Conservation (phyloP, 177 flowering plant genomes). For the Vitis hybrid region DNA sequence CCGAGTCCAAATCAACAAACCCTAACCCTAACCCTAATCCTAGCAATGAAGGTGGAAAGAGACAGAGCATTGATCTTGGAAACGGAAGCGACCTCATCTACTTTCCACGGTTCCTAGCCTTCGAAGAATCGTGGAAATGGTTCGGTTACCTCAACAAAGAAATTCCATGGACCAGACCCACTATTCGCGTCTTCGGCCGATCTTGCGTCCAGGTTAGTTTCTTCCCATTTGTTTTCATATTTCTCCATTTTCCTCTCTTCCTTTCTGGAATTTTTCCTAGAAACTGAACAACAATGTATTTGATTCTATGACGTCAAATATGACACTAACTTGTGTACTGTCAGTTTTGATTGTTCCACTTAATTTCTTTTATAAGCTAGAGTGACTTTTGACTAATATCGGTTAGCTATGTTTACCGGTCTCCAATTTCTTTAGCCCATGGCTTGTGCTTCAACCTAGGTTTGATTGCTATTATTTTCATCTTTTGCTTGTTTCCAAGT, state of each 20-base stretch:
- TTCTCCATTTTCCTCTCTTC: neutral
- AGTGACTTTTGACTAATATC: too few relatives aligned
- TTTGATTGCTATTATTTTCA: too few relatives aligned
- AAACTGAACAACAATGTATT: neutral
- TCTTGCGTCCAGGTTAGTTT: slow-evolving; percentile 64
- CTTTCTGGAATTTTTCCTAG: neutral
- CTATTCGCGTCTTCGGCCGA: slow-evolving; percentile 78
- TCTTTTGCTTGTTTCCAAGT: too few relatives aligned
- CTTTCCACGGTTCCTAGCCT: slow-evolving; percentile 50
- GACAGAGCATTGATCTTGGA: slow-evolving; percentile 51
- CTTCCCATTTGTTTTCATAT: neutral
- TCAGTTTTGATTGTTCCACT: too few relatives aligned
- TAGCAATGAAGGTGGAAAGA: slow-evolving; percentile 4
- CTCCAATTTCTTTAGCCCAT: too few relatives aligned
- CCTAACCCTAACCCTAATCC: slow-evolving; percentile 14
- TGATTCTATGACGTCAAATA: too few relatives aligned
- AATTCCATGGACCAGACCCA: slow-evolving; percentile 95
- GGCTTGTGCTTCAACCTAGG: too few relatives aligned
- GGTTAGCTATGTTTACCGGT: too few relatives aligned
- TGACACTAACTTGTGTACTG: too few relatives aligned
- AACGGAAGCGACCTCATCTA: slow-evolving; percentile 73
- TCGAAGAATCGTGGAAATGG: slow-evolving; percentile 57
- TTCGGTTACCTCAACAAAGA: slow-evolving; percentile 67
- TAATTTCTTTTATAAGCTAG: too few relatives aligned
- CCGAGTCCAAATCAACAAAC: slow-evolving; percentile 4